Evolutionary conservation across 176 grass and related monocot genomes (phyloP).

Genomic region (Rhynchospora tenuis): DNA sequence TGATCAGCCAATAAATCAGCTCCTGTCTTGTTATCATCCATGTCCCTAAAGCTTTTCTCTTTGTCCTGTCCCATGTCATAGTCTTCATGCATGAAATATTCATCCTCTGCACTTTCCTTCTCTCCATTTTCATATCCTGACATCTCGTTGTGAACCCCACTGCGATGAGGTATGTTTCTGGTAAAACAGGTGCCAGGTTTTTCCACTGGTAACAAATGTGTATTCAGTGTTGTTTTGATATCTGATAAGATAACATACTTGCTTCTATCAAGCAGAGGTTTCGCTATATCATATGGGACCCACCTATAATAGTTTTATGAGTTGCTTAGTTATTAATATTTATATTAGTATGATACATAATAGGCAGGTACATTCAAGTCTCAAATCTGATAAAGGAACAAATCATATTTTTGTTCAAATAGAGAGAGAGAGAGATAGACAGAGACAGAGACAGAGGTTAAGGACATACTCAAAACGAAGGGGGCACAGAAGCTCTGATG

Average conservation of each 20-base stretch:
- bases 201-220: background rate
- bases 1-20: too few relatives aligned
- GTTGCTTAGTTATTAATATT: conserved; percentile 16
- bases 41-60: conserved; percentile 25
- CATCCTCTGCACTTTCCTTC: conserved; percentile 28
- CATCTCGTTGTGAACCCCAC: conserved; percentile 5
- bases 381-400: background rate
- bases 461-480: conserved; percentile 67
- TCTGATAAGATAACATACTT: conserved; percentile 72
- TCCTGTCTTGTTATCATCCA: conserved; percentile 13
- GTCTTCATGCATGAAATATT: conserved; percentile 42
- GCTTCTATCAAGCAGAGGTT: conserved; percentile 63
- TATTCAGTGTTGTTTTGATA: conserved; percentile 39
- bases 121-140: conserved; percentile 25
- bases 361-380: background rate
- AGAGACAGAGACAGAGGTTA: too few relatives aligned
- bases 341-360: background rate
- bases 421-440: background rate
- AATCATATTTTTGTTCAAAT: background rate
- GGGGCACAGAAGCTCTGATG: conserved; percentile 93
- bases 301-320: conserved; percentile 56
- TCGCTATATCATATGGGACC: conserved; percentile 72
- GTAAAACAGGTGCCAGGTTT: conserved; percentile 17
- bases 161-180: conserved; percentile 6
- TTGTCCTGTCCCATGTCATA: conserved; percentile 50